These are phyloP conservation scores for Fusarium concolor DNA, from an alignment of 2,329 filamentous ascomycete genomes.

Conservation along the genomic window DNA sequence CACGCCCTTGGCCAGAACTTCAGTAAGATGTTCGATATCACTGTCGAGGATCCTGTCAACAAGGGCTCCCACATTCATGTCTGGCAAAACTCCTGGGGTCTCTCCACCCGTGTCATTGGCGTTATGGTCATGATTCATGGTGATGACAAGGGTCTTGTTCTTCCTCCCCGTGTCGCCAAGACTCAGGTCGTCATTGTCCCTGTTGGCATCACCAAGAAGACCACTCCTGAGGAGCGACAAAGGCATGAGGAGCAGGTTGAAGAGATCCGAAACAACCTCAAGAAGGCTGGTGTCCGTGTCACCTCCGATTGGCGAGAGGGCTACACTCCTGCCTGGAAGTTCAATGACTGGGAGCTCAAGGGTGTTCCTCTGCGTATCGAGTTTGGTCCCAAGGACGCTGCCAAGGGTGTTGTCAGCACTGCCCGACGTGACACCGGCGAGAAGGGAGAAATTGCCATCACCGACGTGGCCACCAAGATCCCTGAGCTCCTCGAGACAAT, in stretches of 20 bases:
- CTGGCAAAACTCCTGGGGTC: conserved; percentile 99
- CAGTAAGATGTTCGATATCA: conserved; percentile 99
- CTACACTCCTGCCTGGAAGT: conserved; percentile 97
- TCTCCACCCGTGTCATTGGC: conserved; percentile 96
- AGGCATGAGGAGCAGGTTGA: conserved; percentile 82
- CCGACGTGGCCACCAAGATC: conserved; percentile 78
- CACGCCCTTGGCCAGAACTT: conserved; percentile 98
- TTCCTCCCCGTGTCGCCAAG: conserved; percentile 90
- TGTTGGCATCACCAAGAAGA: conserved; percentile 92
- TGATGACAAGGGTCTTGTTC: conserved; percentile 93
- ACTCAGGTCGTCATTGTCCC: conserved; percentile 89
- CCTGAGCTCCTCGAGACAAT: conserved; percentile 89
- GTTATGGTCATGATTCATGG: conserved; percentile 99
- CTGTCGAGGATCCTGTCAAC: conserved; percentile 89
- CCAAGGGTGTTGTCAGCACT: conserved; percentile 84
- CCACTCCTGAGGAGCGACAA: conserved; percentile 79
- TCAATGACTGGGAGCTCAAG: conserved; percentile 98
- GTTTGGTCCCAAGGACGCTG: conserved; percentile 94
- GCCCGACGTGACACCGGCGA: conserved; percentile 88
- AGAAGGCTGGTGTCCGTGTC: conserved; percentile 78
- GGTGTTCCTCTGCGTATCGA: conserved; percentile 94
- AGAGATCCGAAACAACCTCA: conserved; percentile 75
- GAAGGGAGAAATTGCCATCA: conserved; percentile 83
- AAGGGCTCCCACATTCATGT: conserved; percentile 85
- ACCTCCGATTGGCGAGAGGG: conserved; percentile 88